Percentiles rank a stretch among this genome's conserved stretches.
Conservation (phyloP, 2,329 filamentous ascomycete genomes). For the Ophiosphaerella herpotricha region DNA sequence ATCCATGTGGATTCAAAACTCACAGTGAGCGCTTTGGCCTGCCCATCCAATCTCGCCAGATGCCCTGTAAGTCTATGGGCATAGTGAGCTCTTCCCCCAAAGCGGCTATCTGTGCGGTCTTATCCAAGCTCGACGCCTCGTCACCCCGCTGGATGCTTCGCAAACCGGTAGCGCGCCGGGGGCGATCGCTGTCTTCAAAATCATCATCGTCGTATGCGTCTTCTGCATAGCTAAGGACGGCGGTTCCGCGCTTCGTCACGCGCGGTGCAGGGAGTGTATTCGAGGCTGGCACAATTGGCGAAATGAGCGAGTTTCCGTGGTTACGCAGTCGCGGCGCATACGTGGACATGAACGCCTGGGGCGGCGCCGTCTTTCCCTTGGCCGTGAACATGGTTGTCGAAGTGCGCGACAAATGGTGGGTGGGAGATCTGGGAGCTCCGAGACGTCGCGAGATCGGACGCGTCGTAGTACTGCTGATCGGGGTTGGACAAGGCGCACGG, state of each 20-base stretch:
- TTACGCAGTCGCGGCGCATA: conserved; percentile 89
- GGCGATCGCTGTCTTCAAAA: conserved; percentile 75
- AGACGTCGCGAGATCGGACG: conserved; percentile 37
- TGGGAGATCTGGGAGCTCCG: conserved; percentile 33
- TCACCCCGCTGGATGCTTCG: conserved; percentile 77
- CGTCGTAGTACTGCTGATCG: conserved; percentile 27
- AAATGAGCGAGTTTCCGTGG: conserved; percentile 90
- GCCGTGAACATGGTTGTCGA: conserved; percentile 46
- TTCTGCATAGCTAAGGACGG: conserved; percentile 96
- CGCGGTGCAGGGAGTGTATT: conserved; percentile 71
- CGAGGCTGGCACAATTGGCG: conserved; percentile 76
- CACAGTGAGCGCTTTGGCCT: conserved; percentile 61
- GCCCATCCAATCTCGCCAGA: conserved; percentile 96
- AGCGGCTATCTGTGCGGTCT: conserved; percentile 71
- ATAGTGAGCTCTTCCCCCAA: conserved; percentile 79
- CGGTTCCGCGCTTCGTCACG: conserved; percentile 96
- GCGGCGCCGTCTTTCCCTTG: conserved; percentile 55
- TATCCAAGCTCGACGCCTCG: conserved; percentile 59
- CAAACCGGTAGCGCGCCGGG: conserved; percentile 74
- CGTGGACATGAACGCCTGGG: conserved; percentile 87
- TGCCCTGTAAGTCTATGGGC: conserved; percentile 84
- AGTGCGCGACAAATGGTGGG: conserved; percentile 25
- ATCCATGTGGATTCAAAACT: conserved; percentile 41
- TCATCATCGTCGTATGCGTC: conserved; percentile 89
- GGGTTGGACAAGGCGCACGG: conserved; percentile 1